A percentile compares a stretch with the other conserved stretches of the same genome.
Conservation (phyloP, 768 basidiomycete species). For the Suillus fuscotomentosus region DNA sequence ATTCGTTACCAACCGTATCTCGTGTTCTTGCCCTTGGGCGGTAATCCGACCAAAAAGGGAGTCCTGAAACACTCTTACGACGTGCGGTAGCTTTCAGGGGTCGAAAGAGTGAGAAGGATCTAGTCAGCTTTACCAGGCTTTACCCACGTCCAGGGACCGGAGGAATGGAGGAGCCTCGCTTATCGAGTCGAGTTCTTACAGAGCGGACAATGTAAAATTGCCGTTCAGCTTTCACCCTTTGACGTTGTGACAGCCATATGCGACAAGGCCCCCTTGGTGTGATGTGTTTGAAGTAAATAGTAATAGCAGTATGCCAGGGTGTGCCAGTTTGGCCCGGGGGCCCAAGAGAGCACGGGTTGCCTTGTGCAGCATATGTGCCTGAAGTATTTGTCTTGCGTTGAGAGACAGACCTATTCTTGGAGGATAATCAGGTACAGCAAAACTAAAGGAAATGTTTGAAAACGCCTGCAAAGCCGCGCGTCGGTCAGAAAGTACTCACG, state of each 20-base stretch:
- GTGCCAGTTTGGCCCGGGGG: neutral
- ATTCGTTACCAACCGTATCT: neutral
- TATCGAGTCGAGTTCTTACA: neutral
- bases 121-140: neutral
- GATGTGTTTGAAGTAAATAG: neutral
- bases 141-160: slow-evolving; percentile 5
- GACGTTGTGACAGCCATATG: neutral
- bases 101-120: neutral
- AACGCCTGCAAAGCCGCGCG: neutral
- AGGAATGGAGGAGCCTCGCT: neutral
- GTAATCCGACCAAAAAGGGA: slow-evolving; percentile 1
- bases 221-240: neutral
- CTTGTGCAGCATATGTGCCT: slow-evolving; percentile 5
- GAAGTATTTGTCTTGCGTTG: slow-evolving; percentile 4
- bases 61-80: neutral
- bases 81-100: neutral
- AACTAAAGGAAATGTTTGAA: neutral
- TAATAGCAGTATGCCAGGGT: neutral
- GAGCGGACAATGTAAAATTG: neutral
- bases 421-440: slow-evolving; percentile 6
- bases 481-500: neutral
- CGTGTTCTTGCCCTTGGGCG: neutral
- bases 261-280: neutral
- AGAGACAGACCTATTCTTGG: slow-evolving; percentile 4
- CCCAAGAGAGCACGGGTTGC: neutral